These are phyloP conservation scores for Gossypium arboreum DNA, from an alignment of 345 rosid species.

Conservation along the genomic window DNA sequence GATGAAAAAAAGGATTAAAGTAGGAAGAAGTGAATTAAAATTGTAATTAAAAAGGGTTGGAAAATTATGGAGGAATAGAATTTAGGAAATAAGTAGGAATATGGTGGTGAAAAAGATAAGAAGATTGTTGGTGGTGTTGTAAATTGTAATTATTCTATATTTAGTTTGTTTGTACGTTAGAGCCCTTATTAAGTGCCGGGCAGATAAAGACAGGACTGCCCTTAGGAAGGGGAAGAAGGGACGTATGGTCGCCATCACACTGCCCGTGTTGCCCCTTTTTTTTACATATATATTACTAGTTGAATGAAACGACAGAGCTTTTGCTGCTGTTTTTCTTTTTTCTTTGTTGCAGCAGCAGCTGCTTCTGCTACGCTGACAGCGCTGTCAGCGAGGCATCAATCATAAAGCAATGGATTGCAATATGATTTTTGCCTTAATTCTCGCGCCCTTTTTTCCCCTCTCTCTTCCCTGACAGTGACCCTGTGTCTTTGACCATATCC, in stretches of 20 bases:
- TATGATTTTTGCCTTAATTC: slow-evolving; percentile 45
- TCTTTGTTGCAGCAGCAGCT: not conserved
- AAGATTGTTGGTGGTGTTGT: not conserved
- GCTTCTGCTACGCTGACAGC: slow-evolving; percentile 33
- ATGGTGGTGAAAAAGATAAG: not conserved
- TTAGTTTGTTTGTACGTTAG: not conserved
- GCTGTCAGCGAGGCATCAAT: slow-evolving; percentile 61
- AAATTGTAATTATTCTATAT: not conserved
- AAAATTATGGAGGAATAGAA: too few relatives aligned
- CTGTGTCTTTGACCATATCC: slow-evolving; percentile 38
- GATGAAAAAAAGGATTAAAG: too few relatives aligned
- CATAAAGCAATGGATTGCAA: slow-evolving; percentile 65
- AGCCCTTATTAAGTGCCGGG: slow-evolving; percentile 39
- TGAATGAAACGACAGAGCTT: slow-evolving; percentile 11
- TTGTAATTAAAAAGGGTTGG: too few relatives aligned
- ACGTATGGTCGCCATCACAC: slow-evolving; percentile 43
- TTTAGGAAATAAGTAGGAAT: too few relatives aligned
- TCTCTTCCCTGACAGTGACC: slow-evolving; percentile 21
- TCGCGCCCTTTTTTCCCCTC: slow-evolving; percentile 4
- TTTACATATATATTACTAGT: not conserved
- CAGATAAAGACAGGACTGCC: slow-evolving; percentile 44
- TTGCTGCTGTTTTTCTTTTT: not conserved
- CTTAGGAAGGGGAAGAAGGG: slow-evolving; percentile 20
- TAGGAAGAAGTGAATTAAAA: too few relatives aligned
- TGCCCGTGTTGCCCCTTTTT: slow-evolving; percentile 11